These are phyloP conservation scores for Piloderma croceum DNA, from an alignment of 768 basidiomycete genomes.

Conservation along the genomic window DNA sequence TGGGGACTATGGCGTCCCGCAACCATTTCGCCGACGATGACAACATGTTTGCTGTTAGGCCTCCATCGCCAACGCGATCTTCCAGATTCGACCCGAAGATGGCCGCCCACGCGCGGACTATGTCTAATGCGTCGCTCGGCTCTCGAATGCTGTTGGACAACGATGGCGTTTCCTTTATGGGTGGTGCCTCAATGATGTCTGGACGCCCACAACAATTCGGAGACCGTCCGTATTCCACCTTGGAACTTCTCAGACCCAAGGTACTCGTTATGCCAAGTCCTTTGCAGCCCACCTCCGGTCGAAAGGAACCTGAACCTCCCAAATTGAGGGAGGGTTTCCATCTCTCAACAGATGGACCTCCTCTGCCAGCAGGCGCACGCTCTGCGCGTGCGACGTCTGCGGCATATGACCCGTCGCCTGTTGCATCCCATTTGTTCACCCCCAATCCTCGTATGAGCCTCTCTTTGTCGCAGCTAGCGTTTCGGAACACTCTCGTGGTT, in stretches of 20 bases:
- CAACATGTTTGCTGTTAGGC: constrained; percentile 66
- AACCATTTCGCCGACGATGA: constrained; percentile 38
- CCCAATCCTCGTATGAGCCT: constrained; percentile 73
- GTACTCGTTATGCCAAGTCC: constrained; percentile 94
- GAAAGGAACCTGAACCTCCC: constrained; percentile 22
- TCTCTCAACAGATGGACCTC: constrained; percentile 63
- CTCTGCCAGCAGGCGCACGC: constrained; percentile 70
- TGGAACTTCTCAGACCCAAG: constrained; percentile 82
- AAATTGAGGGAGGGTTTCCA: constrained; percentile 55
- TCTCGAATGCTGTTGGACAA: constrained; percentile 58
- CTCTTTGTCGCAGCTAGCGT: constrained; percentile 76
- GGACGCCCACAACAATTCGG: constrained; percentile 28
- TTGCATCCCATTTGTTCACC: constrained; percentile 62
- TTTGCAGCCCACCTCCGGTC: constrained; percentile 46
- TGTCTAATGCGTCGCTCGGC: constrained; percentile 62
- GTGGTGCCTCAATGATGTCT: constrained; percentile 30
- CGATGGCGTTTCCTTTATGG: constrained; percentile 34
- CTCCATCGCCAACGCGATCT: constrained; percentile 52
- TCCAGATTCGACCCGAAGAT: constrained; percentile 82
- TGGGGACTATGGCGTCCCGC: constrained; percentile 38
- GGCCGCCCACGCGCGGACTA: constrained; percentile 48
- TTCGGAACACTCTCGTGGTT: constrained; percentile 72
- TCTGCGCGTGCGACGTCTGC: constrained; percentile 46
- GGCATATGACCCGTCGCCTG: constrained; percentile 28
- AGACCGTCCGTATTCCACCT: constrained; percentile 62